These are phyloP conservation scores for Trametes gibbosa DNA, from an alignment of 768 basidiomycete species.

Conservation along the genomic window DNA sequence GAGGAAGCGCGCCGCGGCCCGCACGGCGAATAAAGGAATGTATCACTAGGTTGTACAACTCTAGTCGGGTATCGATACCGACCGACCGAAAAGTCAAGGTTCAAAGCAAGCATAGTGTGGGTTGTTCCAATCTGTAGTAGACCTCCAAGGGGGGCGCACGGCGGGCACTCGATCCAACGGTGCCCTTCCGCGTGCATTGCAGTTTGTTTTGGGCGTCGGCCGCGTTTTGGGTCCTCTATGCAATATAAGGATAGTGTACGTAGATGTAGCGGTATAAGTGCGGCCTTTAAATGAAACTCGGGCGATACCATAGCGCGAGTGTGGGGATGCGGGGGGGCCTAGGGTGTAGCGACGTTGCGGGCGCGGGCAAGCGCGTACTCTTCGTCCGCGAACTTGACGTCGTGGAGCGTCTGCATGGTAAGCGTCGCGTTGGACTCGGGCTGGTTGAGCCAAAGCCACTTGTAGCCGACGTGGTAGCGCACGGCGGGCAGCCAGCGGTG, in stretches of 20 bases:
- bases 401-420: constrained; percentile 32
- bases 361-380: constrained; percentile 20
- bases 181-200: too few species aligned
- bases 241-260: background rate
- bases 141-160: too few species aligned
- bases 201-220: background rate
- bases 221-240: background rate
- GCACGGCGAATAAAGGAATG: constrained; percentile 8
- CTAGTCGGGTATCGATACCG: background rate
- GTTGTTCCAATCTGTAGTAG: too few species aligned
- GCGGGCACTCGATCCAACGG: background rate
- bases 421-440: constrained; percentile 25
- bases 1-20: background rate
- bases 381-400: constrained; percentile 43
- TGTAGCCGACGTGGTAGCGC: constrained; percentile 45
- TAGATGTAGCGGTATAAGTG: background rate
- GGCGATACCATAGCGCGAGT: background rate
- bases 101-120: too few species aligned
- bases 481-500: constrained; percentile 44
- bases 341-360: background rate
- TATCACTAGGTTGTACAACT: constrained; percentile 10
- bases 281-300: too few species aligned
- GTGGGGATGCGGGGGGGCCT: too few species aligned
- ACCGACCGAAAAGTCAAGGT: too few species aligned
- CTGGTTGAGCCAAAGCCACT: constrained; percentile 51